Percentiles rank a stretch among this genome's conserved stretches.
Conservation (phyloP, 2,329 filamentous ascomycete species). For the Penicillium sp. region DNA sequence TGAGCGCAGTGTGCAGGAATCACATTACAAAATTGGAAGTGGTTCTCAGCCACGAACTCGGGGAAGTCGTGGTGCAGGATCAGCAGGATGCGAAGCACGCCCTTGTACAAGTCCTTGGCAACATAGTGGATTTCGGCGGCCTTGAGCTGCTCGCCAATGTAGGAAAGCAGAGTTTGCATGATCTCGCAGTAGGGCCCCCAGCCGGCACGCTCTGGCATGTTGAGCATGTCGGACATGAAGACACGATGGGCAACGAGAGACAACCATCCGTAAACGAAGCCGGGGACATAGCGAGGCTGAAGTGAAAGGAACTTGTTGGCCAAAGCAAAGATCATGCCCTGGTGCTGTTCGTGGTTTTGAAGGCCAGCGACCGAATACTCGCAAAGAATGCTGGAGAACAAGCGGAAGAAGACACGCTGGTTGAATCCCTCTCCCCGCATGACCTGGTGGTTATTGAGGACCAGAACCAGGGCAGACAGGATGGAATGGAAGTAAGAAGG, state of each 20-base stretch:
- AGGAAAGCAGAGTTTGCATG: slow-evolving; percentile 69
- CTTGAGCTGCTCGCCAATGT: slow-evolving; percentile 79
- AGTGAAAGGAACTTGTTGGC: slow-evolving; percentile 71
- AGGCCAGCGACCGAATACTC: slow-evolving; percentile 65
- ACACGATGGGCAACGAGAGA: slow-evolving; percentile 79
- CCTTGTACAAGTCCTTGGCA: slow-evolving; percentile 82
- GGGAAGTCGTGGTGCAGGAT: slow-evolving; percentile 93
- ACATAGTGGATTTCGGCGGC: slow-evolving; percentile 67
- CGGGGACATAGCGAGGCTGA: slow-evolving; percentile 74
- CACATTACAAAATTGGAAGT: slow-evolving; percentile 76
- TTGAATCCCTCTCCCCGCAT: slow-evolving; percentile 80
- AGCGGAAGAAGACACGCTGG: slow-evolving; percentile 85
- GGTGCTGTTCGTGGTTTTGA: slow-evolving; percentile 62
- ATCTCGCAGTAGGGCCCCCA: slow-evolving; percentile 76
- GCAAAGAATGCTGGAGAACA: slow-evolving; percentile 81
- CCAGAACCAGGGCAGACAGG: slow-evolving; percentile 73
- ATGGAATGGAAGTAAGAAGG: slow-evolving; percentile 74
- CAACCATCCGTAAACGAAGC: slow-evolving; percentile 84
- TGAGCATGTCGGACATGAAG: slow-evolving; percentile 78
- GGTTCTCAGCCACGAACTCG: slow-evolving; percentile 86
- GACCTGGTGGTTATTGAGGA: slow-evolving; percentile 83
- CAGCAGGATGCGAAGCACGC: slow-evolving; percentile 76
- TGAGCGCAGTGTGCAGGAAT: slow-evolving; percentile 85
- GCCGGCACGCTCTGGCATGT: slow-evolving; percentile 66
- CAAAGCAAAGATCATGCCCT: slow-evolving; percentile 70